Percentiles rank a stretch among this genome's conserved stretches.
phyloP scores from a whole-genome alignment of 768 basidiomycete genomes.

The Cyathus striatus region DNA sequence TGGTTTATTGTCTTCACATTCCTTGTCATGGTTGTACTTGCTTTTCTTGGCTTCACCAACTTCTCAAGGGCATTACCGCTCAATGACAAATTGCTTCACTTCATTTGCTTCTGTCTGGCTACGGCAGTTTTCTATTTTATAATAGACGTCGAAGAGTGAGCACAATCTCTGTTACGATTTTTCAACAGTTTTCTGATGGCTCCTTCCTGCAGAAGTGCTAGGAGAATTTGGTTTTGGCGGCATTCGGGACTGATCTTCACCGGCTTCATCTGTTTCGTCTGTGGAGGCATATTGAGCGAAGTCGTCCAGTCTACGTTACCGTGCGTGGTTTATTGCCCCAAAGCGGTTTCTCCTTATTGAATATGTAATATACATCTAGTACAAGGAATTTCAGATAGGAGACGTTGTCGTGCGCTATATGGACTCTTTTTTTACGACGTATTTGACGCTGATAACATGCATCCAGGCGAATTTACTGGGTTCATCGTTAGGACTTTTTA shows the following conservation, averaged over 20 bases:
- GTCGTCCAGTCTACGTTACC: conserved; percentile 77
- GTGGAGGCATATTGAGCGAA: conserved; percentile 79
- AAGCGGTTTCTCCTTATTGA: neutral
- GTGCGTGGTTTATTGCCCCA: conserved; percentile 35
- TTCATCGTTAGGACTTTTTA: conserved; percentile 61
- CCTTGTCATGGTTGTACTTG: conserved; percentile 63
- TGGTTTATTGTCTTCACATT: conserved; percentile 79
- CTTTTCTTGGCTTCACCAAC: conserved; percentile 75
- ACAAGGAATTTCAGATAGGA: conserved; percentile 67
- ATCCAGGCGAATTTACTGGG: conserved; percentile 75
- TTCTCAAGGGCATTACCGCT: conserved; percentile 58
- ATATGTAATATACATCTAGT: conserved; percentile 37
- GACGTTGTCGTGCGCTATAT: conserved; percentile 54
- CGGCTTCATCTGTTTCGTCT: conserved; percentile 64
- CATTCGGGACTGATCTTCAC: conserved; percentile 68
- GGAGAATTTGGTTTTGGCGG: conserved; percentile 87
- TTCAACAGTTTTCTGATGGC: conserved; percentile 1
- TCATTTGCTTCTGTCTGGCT: conserved; percentile 69
- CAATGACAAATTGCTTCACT: conserved; percentile 78
- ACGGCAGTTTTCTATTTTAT: conserved; percentile 86
- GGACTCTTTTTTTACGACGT: neutral
- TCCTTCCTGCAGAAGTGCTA: conserved; percentile 51
- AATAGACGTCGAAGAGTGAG: conserved; percentile 84
- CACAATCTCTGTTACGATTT: conserved; percentile 4
- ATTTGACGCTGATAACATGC: neutral